Conservation (phyloP, 371 early-diverging fungal genomes). For the Saksenaea oblongispora region DNA sequence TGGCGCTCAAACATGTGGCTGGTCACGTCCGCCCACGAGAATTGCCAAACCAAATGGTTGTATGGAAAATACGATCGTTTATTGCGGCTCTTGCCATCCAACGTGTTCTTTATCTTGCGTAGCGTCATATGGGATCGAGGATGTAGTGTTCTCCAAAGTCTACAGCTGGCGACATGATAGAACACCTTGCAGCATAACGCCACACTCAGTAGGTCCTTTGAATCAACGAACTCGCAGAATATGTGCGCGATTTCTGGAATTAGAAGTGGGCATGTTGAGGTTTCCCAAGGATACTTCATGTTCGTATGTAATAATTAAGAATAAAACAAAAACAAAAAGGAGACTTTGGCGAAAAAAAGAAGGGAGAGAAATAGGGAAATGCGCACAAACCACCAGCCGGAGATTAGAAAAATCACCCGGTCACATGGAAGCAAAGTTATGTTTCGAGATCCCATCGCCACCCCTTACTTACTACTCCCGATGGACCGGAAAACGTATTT, state of each 20-base stretch:
- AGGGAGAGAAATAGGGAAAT: not conserved
- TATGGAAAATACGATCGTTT: constrained; percentile 19
- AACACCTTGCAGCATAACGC: constrained; percentile 35
- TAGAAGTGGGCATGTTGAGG: constrained; percentile 26
- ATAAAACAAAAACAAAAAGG: not conserved
- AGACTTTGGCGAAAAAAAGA: not conserved
- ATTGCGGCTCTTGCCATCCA: constrained; percentile 27
- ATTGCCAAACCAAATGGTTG: constrained; percentile 30
- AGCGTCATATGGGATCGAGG: constrained; percentile 37
- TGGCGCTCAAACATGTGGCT: constrained; percentile 24
- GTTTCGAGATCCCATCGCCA: no score
- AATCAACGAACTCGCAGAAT: constrained; percentile 33
- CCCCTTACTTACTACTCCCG: no score
- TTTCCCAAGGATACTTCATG: not conserved
- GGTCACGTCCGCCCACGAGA: constrained; percentile 26
- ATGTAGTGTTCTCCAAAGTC: constrained; percentile 37
- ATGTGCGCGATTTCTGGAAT: constrained; percentile 43
- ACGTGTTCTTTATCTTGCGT: constrained; percentile 38
- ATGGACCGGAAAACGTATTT: no score
- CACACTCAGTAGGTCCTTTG: constrained; percentile 32
- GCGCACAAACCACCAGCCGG: not conserved
- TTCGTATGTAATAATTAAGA: not conserved
- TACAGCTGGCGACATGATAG: constrained; percentile 30
- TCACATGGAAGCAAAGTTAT: not conserved
- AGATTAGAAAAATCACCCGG: not conserved